Evolutionary conservation across 306 rosid species (phyloP).

Genomic region (Begonia masoniana): DNA sequence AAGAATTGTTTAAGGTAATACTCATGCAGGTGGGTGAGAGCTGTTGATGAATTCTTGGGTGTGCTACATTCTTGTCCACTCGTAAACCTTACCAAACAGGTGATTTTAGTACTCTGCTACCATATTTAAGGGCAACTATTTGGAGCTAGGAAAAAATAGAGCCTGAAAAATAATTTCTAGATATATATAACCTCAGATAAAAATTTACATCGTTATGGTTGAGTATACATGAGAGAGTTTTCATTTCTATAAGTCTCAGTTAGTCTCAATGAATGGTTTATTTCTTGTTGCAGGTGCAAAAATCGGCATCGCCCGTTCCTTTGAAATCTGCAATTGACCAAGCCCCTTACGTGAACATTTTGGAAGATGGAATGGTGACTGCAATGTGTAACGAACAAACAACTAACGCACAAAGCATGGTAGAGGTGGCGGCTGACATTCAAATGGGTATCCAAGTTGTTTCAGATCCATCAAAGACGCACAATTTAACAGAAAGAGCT

Average conservation of each 20-base stretch:
- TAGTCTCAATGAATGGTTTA: too few species aligned
- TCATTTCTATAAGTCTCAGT: too few species aligned
- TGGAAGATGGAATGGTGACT: constrained; percentile 66
- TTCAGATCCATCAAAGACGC: constrained; percentile 11
- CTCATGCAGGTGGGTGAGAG: constrained; percentile 76
- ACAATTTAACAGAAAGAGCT: background rate
- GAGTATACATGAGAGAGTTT: background rate
- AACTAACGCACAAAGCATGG: constrained; percentile 18
- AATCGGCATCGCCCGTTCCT: constrained; percentile 3
- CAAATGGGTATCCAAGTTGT: constrained; percentile 8
- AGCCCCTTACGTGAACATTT: constrained; percentile 56
- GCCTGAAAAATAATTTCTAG: background rate
- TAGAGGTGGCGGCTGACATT: constrained; percentile 14
- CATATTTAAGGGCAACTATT: background rate
- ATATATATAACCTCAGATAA: background rate
- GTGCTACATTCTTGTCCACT: constrained; percentile 37
- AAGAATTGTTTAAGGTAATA: too few species aligned
- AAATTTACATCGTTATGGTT: too few species aligned
- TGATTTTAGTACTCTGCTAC: constrained; percentile 7
- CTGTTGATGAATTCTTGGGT: constrained; percentile 41
- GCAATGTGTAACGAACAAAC: constrained; percentile 38
- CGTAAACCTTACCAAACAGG: constrained; percentile 73
- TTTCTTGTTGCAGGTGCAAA: too few species aligned
- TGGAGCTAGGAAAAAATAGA: background rate
- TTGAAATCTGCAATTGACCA: constrained; percentile 47